These are phyloP conservation scores for Solidago caesia DNA, from an alignment of 129 eudicot genomes.

Conservation along the genomic window DNA sequence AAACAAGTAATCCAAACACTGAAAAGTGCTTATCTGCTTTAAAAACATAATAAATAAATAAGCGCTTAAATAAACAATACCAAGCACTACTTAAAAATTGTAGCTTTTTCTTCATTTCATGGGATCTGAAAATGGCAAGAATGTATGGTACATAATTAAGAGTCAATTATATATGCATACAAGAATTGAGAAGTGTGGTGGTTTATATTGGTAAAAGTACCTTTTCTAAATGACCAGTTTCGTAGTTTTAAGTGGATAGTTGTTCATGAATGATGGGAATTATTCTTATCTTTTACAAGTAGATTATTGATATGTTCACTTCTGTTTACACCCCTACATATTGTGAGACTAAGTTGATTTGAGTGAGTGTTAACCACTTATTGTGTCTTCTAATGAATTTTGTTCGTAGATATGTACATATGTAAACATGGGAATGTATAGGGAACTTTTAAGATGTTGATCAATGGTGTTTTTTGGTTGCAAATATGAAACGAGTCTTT, in stretches of 20 bases:
- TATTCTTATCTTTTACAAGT: background rate
- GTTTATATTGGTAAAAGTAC: background rate
- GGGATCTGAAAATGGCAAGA: background rate
- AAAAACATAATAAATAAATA: too few relatives aligned
- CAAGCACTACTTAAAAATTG: too few relatives aligned
- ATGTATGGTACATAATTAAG: background rate
- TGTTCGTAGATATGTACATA: too few relatives aligned
- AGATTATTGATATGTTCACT: background rate
- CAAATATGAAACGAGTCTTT: background rate
- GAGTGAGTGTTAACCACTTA: background rate
- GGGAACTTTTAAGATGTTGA: background rate
- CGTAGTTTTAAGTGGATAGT: background rate
- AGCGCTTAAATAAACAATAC: too few relatives aligned
- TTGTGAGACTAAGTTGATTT: background rate
- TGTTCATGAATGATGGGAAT: background rate
- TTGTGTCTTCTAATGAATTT: background rate
- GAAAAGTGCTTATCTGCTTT: too few relatives aligned
- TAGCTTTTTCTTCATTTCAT: background rate
- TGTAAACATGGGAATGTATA: too few relatives aligned
- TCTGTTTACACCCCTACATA: background rate
- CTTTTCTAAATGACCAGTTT: background rate
- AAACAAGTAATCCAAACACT: too few relatives aligned
- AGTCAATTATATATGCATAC: background rate
- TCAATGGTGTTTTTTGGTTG: background rate
- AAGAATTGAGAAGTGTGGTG: background rate